Evolutionary conservation across 495 filamentous ascomycete species (phyloP).

Genomic region (Hypoxylon intermedium): DNA sequence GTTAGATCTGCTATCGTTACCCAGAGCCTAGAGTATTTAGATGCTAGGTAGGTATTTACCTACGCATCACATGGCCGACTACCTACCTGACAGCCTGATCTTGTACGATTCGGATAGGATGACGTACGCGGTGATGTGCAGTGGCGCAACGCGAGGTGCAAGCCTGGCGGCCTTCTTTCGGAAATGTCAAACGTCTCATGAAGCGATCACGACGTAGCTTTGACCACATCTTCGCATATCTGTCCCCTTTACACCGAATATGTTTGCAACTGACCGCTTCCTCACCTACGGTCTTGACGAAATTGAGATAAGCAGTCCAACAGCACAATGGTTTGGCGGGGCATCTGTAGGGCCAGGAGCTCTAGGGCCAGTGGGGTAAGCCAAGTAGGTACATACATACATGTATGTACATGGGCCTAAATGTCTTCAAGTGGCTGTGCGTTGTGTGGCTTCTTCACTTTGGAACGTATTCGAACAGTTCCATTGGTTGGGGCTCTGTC

Average conservation of each 20-base stretch:
- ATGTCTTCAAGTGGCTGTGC: constrained; percentile 30
- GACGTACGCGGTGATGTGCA: constrained; percentile 23
- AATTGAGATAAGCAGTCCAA: constrained; percentile 29
- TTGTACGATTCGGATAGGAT: constrained; percentile 9
- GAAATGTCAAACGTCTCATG: background rate
- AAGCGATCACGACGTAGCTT: background rate
- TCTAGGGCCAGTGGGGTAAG: constrained; percentile 12
- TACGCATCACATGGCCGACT: too few species aligned
- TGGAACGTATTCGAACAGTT: constrained; percentile 11
- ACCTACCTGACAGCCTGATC: too few species aligned
- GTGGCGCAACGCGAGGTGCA: constrained; percentile 13
- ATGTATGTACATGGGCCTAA: background rate
- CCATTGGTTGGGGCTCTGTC: constrained; percentile 16
- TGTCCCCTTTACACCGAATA: constrained; percentile 15
- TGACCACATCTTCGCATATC: background rate
- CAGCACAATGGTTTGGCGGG: constrained; percentile 13
- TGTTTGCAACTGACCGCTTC: constrained; percentile 27
- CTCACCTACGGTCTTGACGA: constrained; percentile 5
- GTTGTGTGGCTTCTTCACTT: constrained; percentile 16
- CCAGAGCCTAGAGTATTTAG: too few species aligned
- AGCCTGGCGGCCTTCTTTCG: background rate
- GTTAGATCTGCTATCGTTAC: background rate
- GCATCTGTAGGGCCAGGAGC: background rate
- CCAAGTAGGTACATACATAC: too few species aligned
- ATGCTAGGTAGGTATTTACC: too few species aligned